Base-by-base conservation (phyloP, 257 asterid species). In the Cordia subcordata region DNA sequence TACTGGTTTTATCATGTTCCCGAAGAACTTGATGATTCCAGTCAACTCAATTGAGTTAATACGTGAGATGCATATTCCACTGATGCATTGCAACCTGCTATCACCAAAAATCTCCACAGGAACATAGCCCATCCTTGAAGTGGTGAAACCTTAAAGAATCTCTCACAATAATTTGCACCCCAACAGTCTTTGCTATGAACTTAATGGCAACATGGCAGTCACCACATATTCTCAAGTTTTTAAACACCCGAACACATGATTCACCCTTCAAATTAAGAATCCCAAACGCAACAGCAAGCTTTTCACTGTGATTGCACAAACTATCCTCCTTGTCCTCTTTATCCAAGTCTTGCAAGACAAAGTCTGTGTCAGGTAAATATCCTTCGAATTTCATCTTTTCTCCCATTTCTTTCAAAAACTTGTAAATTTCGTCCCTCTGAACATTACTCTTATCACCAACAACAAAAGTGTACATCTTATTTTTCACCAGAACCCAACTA, bases 231-330 rank as follows among this genome's bases (percentile, higher is more conserved):
- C 77, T 72, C 55, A 72, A 67, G 74, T 72, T 86, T 83, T 86
- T 86, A 8, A 81, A 86, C 52, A 86, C 89, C 71, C 52, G 71
- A 65, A 86, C 27, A 3, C 78, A 77, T 0, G 89, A 81, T 66
- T 78, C 81, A 2, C 81, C 87, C 50, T 66, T 78, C 77, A 79
- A 71, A 81, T 79, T 83, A 14, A 86, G 82, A 45, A 86, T 72
- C 65, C 85, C 95, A 54, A 81, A 86, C 49, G 89, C 88, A 56
- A 83, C 87, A 21, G 95, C 95, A 58, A 83, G 81, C 78, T 75
- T 86, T 79, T 86, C 95, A 57, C 92, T 75, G 44, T 83, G 95
- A 81, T 73, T 77, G 71, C 92, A 86, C 78, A 86, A 57, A 61
- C 87, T 83, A 55, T 69, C 70, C 67, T 86, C 92, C 68, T 75